Conservation (phyloP, 2,329 filamentous ascomycete genomes). For the Pyrenochaeta sp. region DNA sequence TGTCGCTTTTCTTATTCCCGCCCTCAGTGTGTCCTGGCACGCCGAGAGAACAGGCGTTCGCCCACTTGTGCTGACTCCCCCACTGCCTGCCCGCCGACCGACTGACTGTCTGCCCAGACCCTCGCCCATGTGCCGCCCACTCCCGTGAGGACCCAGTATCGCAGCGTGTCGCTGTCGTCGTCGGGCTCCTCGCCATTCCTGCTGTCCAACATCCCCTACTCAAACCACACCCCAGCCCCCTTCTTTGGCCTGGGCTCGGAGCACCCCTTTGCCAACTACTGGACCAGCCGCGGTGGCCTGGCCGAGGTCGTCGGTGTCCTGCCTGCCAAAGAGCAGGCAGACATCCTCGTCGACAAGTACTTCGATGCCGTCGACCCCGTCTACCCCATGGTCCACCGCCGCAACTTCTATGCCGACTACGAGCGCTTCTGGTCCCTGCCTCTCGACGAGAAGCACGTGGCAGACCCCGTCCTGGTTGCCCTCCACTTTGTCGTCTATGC, state of each 20-base stretch:
- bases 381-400: slow-evolving; percentile 80
- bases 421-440: slow-evolving; percentile 77
- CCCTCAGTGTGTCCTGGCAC: slow-evolving; percentile 13
- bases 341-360: slow-evolving; percentile 68
- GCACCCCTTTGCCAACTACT: slow-evolving; percentile 84
- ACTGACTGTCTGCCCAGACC: slow-evolving; percentile 17
- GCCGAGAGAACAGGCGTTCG: slow-evolving; percentile 22
- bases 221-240: slow-evolving; percentile 74
- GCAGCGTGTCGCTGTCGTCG: slow-evolving; percentile 48
- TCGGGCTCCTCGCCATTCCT: slow-evolving; percentile 61
- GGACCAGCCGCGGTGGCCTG: slow-evolving; percentile 80
- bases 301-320: slow-evolving; percentile 78
- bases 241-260: slow-evolving; percentile 83
- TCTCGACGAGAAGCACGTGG: slow-evolving; percentile 64
- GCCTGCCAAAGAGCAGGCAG: slow-evolving; percentile 77
- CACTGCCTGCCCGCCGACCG: slow-evolving; percentile 19
- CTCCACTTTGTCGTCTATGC: slow-evolving; percentile 81
- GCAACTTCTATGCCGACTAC: slow-evolving; percentile 80
- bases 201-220: slow-evolving; percentile 77
- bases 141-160: slow-evolving; percentile 38
- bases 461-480: slow-evolving; percentile 74
- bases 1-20: slow-evolving; percentile 22
- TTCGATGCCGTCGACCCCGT: slow-evolving; percentile 76
- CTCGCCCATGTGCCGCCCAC: slow-evolving; percentile 37
- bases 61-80: slow-evolving; percentile 8